Evolutionary conservation across 176 grass and related monocot species (phyloP).

Genomic region (Cymbopogon citratus): DNA sequence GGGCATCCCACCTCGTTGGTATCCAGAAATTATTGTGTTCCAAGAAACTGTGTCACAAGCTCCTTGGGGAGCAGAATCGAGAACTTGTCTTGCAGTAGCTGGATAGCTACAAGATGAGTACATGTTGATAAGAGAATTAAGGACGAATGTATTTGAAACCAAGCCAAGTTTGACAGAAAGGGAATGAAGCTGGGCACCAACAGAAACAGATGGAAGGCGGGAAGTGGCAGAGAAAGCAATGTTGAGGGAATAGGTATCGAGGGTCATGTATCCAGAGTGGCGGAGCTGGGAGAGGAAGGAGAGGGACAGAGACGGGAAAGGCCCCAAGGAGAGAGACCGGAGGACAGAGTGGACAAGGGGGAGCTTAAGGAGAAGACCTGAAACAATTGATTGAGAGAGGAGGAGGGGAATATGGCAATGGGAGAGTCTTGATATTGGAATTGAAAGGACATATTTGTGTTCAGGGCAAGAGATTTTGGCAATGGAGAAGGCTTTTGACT

Average conservation of each 20-base stretch:
- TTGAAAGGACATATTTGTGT: constrained; percentile 7
- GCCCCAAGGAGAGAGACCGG: constrained; percentile 40
- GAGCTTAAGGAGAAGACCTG: constrained; percentile 47
- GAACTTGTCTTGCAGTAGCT: constrained; percentile 50
- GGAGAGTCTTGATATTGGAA: constrained; percentile 33
- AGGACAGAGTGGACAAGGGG: constrained; percentile 55
- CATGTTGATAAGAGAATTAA: constrained; percentile 80
- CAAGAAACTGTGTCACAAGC: constrained; percentile 69
- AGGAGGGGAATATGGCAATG: constrained; percentile 45
- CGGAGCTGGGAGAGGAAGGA: constrained; percentile 56
- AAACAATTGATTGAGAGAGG: constrained; percentile 49
- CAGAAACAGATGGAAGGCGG: constrained; percentile 25
- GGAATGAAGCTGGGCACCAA: constrained; percentile 60
- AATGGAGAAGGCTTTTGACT: neutral
- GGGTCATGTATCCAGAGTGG: constrained; percentile 19
- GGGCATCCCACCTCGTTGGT: constrained; percentile 46
- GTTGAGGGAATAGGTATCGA: constrained; percentile 69
- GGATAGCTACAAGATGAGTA: constrained; percentile 57
- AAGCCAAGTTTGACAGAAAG: constrained; percentile 62
- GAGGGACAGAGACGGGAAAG: constrained; percentile 46
- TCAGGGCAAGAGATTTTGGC: neutral
- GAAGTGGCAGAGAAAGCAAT: constrained; percentile 57
- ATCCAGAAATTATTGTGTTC: constrained; percentile 84
- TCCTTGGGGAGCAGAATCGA: constrained; percentile 46
- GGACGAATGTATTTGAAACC: constrained; percentile 60